Base-by-base conservation (phyloP, 2,329 filamentous ascomycete species). In the Tolypocladium paradoxum region DNA sequence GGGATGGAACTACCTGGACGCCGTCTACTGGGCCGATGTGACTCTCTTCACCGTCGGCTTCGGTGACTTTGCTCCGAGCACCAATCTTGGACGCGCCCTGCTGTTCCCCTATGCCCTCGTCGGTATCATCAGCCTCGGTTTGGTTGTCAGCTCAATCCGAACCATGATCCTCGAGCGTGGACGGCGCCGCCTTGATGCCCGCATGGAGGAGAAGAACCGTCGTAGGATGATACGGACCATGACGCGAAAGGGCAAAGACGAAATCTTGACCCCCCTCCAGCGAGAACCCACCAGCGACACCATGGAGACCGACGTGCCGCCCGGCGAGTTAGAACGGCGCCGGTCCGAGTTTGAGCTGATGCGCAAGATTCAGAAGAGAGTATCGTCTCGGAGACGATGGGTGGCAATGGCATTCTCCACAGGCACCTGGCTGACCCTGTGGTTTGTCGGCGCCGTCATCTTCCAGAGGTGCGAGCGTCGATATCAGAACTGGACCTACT, bases 21-120 rank as follows among this genome's bases (percentile, higher is more conserved):
- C 83, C 3, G 73, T 91, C 2, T 91, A 90, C 65, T 91, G 88
- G 79, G 87, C 85, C 50, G 84, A 91, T 61, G 82, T 90, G 31
- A 85, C 82, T 0, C 71, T 85, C 2, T 82, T 85, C 61, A 85
- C 82, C 1, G 75, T 85, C 35, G 82, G 82, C 0, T 82, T 83
- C 45, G 82, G 82, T n/a, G 81, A 85, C 56, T 71, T 74, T 27
- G 63, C 70, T 12, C 68, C 77, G 1, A 40, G 58, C 1, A 80
- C 76, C 0, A 67, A 77, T 18, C 68, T 87, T 0, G 83, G 82
- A 0, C 78, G 85, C 40, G 86, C 83, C 1, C 74, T 96, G 2
- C 73, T 96, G 33, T 85, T 96, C 51, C 91, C 91, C 0, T 96
- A 88, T 60, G 85, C 90, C 0, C 81, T 95, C 0, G 76, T 90